Base-by-base conservation (phyloP, 23 red algal species). In the Agarophyton chilense region DNA sequence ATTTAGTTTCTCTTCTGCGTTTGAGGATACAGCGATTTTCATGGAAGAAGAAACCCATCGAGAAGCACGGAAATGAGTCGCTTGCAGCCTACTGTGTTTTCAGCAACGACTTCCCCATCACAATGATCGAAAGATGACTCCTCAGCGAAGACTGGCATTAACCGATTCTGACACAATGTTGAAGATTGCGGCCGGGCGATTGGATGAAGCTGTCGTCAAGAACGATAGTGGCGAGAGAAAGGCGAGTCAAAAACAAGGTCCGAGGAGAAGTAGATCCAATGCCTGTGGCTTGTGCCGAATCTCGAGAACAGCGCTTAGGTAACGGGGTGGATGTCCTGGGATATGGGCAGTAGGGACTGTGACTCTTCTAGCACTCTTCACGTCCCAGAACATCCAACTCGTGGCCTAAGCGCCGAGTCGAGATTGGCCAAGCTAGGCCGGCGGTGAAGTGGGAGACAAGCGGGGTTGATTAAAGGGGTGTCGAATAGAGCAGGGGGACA, bases 361-460 rank as follows among this genome's bases (percentile, higher is more conserved):
- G 2, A 24, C 21, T 74, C 24, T 49, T 26, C 43, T 43, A 9
- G 4, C 10, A 46, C 22, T 38, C 68, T 18, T 9, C 68, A 74
- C 47, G 43, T 74, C 21, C 68, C 68, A 74, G 68, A 74, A 74
- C 68, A 74, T 74, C 43, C 68, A 74, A 74, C 68, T 74, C 68
- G 68, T 43, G 68, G 43, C 68, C 68, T 49, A 49, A 49, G 68
- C 38, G 21, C 68, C 68, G 34, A 16, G 3, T 25, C 32, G 68
- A 74, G 40, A 40, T 14, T 24, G 13, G 68, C 43, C 4, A 19
- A 47, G 21, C 40, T 18, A 18, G 29, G 25, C 24, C 19, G 68
- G 41, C 21, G 47, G 6, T 46, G 22, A 17, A 7, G 25, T 49
- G 2, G 38, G 2, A 11, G 29, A 74, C 4, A 26, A 9, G 34